A percentile compares a stretch with the other conserved stretches of the same genome.
Evolutionary conservation across 441 rosid genomes (phyloP).

Genomic region (Bruguiera hainesii): DNA sequence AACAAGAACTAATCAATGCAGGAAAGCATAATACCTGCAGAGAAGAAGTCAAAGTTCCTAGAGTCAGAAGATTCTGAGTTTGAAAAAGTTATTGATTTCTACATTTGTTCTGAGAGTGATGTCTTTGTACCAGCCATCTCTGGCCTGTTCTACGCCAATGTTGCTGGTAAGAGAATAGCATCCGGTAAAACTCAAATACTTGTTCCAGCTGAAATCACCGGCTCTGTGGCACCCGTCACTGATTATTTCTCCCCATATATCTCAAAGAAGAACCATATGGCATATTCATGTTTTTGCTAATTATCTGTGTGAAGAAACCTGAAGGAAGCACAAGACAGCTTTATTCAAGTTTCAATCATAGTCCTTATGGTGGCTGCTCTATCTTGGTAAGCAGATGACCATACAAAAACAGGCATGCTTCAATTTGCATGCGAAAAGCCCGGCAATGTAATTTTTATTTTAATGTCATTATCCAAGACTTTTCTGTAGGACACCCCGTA

Average conservation of each 20-base stretch:
- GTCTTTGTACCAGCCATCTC: conserved; percentile 94
- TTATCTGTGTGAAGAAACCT: conserved; percentile 6
- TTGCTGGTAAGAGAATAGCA: conserved; percentile 89
- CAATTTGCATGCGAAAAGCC: too few relatives aligned
- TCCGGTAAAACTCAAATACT: conserved; percentile 78
- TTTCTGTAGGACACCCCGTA: too few relatives aligned
- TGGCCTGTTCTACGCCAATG: conserved; percentile 88
- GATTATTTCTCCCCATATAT: conserved; percentile 77
- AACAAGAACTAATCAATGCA: conserved; percentile 30
- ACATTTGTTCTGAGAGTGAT: conserved; percentile 76
- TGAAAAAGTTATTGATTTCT: conserved; percentile 86
- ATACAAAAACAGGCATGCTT: too few relatives aligned
- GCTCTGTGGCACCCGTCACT: conserved; percentile 47
- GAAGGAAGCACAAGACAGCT: conserved; percentile 10
- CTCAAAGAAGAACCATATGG: conserved; percentile 89
- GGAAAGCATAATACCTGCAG: conserved; percentile 87
- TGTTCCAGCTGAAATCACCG: conserved; percentile 72
- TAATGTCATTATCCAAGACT: too few relatives aligned
- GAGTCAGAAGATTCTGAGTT: conserved; percentile 68
- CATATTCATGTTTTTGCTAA: conserved; percentile 89
- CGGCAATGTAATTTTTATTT: too few relatives aligned
- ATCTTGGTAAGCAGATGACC: too few relatives aligned
- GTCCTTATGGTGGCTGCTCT: too few relatives aligned
- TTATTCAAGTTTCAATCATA: conserved; percentile 5
- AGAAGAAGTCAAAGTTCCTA: conserved; percentile 66